Evolutionary conservation across 768 basidiomycete species (phyloP).

Genomic region (Multifurca ochricompacta): DNA sequence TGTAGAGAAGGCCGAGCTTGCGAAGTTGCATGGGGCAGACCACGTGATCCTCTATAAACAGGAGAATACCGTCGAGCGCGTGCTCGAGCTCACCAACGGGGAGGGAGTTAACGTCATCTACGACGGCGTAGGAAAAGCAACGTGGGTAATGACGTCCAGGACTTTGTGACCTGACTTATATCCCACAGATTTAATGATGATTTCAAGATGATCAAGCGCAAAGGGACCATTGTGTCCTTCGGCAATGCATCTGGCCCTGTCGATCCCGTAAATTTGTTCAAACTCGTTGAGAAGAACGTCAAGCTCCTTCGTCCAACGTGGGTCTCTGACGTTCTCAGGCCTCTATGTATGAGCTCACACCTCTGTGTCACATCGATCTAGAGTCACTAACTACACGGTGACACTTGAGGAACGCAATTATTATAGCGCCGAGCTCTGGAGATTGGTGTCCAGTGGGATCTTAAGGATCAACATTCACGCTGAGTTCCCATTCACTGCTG

Average conservation of each 20-base stretch:
- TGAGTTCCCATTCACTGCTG: constrained; percentile 78
- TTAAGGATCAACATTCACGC: constrained; percentile 63
- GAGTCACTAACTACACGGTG: constrained; percentile 61
- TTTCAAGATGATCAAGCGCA: constrained; percentile 74
- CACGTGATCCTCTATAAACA: constrained; percentile 78
- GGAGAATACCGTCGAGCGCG: constrained; percentile 67
- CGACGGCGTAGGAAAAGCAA: constrained; percentile 97
- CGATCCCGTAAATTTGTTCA: constrained; percentile 64
- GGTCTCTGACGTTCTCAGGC: constrained; percentile 24
- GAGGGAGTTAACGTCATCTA: constrained; percentile 81
- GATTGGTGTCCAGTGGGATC: constrained; percentile 46
- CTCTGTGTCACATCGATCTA: constrained; percentile 25
- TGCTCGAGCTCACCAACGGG: constrained; percentile 68
- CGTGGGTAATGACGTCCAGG: constrained; percentile 36
- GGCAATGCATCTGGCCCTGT: constrained; percentile 91
- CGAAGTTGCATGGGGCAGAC: constrained; percentile 71
- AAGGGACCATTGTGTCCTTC: constrained; percentile 83
- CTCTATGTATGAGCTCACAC: not conserved
- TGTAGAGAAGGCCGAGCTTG: constrained; percentile 72
- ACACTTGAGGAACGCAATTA: constrained; percentile 64
- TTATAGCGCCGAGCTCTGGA: constrained; percentile 62
- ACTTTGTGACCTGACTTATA: not conserved
- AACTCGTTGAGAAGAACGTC: constrained; percentile 74
- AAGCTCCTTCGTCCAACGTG: constrained; percentile 72
- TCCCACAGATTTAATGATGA: constrained; percentile 61